These are phyloP conservation scores for Colletotrichum sp. DNA, from an alignment of 2,329 filamentous ascomycete species.

Conservation along the genomic window DNA sequence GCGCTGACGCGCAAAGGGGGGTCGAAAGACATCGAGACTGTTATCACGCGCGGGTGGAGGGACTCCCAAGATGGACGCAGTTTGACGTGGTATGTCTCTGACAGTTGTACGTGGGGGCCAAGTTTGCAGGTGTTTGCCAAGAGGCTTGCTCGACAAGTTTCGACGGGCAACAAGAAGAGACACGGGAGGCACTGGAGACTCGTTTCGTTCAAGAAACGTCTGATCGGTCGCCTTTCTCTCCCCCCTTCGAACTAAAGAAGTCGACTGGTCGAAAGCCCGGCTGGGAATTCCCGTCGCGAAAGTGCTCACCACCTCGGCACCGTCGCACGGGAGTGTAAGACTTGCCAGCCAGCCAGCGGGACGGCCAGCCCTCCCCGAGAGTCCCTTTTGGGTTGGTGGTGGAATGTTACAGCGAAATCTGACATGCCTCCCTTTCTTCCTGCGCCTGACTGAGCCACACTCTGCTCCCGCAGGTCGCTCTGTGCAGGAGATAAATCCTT, in stretches of 20 bases:
- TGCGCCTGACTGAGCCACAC: neutral
- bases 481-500: neutral
- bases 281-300: neutral
- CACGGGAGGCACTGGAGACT: neutral
- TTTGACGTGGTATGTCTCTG: conserved; percentile 5
- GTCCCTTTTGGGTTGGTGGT: neutral
- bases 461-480: neutral
- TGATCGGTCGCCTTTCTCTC: neutral
- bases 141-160: neutral
- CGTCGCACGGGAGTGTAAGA: conserved; percentile 7
- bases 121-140: neutral
- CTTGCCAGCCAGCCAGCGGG: neutral
- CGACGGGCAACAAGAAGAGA: neutral
- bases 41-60: conserved; percentile 10
- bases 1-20: neutral
- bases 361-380: neutral
- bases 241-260: neutral
- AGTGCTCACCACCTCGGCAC: conserved; percentile 10
- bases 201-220: neutral
- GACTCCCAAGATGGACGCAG: neutral
- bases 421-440: neutral
- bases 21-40: neutral
- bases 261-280: neutral
- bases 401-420: neutral
- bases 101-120: neutral